A percentile compares a stretch with the other conserved stretches of the same genome.
phyloP scores from a whole-genome alignment of 2,329 filamentous ascomycete genomes.

The Alternaria brassicae region DNA sequence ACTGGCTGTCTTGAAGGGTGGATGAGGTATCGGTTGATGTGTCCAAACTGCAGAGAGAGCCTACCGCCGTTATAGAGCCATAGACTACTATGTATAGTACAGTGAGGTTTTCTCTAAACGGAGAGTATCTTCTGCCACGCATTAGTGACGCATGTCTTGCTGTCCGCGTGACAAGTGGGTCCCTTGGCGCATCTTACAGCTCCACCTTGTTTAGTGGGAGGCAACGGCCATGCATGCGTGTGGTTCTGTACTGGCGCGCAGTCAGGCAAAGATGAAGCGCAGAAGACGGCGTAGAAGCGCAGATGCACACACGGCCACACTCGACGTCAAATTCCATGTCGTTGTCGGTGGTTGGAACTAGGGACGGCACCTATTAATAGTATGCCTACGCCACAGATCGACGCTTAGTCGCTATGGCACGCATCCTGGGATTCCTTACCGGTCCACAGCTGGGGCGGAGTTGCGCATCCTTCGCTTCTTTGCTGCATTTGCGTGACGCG shows the following conservation, averaged over 20 bases:
- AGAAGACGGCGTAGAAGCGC: neutral
- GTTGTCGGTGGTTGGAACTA: neutral
- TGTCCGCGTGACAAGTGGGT: constrained; percentile 11
- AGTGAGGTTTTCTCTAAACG: neutral
- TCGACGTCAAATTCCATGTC: neutral
- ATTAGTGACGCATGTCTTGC: constrained; percentile 4
- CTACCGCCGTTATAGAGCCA: constrained; percentile 84
- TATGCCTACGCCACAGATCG: constrained; percentile 16
- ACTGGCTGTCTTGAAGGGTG: constrained; percentile 90
- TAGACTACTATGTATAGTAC: no score
- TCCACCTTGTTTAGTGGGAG: neutral
- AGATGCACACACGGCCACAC: neutral
- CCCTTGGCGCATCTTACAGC: neutral
- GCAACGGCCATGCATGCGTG: neutral
- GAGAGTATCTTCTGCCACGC: neutral
- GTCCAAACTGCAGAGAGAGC: constrained; percentile 91
- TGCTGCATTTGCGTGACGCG: neutral
- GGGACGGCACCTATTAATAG: constrained; percentile 12
- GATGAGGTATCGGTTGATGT: constrained; percentile 93
- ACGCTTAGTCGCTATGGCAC: constrained; percentile 2
- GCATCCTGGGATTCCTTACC: neutral
- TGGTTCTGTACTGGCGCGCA: neutral
- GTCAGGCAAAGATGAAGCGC: neutral
- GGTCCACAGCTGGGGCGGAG: constrained; percentile 12
- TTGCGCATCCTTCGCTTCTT: constrained; percentile 15